Percentiles rank a stretch among this genome's conserved stretches.
Conservation (phyloP, 805 yeast species). For the Candida ipomoeae region DNA sequence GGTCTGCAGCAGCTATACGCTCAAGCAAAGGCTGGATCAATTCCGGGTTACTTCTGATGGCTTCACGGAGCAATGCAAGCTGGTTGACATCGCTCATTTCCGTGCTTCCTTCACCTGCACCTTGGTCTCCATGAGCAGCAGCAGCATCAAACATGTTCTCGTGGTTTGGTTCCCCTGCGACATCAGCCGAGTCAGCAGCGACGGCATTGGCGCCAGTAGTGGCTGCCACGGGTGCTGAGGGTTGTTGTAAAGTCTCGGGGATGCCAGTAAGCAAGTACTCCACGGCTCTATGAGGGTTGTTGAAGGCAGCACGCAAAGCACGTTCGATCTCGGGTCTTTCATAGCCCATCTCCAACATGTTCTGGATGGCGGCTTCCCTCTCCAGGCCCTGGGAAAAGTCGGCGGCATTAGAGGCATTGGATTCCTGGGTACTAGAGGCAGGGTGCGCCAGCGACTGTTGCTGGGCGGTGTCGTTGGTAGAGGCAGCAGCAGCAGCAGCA, state of each 20-base stretch:
- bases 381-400: constrained; percentile 74
- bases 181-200: constrained; percentile 5
- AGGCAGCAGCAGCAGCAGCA: constrained; percentile 17
- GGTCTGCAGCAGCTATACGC: constrained; percentile 75
- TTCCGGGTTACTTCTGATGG: constrained; percentile 83
- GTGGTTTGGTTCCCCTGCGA: constrained; percentile 14
- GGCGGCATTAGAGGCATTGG: constrained; percentile 30
- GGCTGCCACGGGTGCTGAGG: constrained; percentile 19
- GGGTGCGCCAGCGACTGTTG: background rate
- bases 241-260: constrained; percentile 57
- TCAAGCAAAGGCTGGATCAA: constrained; percentile 79
- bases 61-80: constrained; percentile 59
- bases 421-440: background rate
- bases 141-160: constrained; percentile 56
- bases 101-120: constrained; percentile 21
- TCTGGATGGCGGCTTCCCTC: constrained; percentile 71
- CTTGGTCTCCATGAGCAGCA: constrained; percentile 28
- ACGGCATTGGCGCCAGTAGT: constrained; percentile 19
- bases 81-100: constrained; percentile 42
- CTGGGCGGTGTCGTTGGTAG: background rate
- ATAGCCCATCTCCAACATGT: constrained; percentile 95
- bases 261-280: constrained; percentile 89
- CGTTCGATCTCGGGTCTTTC: constrained; percentile 81
- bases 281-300: constrained; percentile 97
- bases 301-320: constrained; percentile 92